A percentile compares a stretch with the other conserved stretches of the same genome.
phyloP scores from a whole-genome alignment of 176 grass and related monocot genomes.

The bread wheat (Triticum aestivum) region IWGSC_CS_RefSeq_v2.1 NC_057812.1:430054938-430055437 shows the following conservation, averaged over 20 bases:
- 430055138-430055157: slow-evolving; percentile 67
- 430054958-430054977: slow-evolving; percentile 85
- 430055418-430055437: no score
- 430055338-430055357: background rate
- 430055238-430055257: background rate
- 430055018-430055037: slow-evolving; percentile 41
- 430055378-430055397: background rate
- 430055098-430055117: slow-evolving; percentile 66
- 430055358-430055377: background rate
- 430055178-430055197: slow-evolving; percentile 32
- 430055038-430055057: slow-evolving; percentile 11
- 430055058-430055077: slow-evolving; percentile 43
- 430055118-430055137: slow-evolving; percentile 70
- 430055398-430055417: no score
- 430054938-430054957: slow-evolving; percentile 74
- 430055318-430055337: background rate
- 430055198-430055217: slow-evolving; percentile 52
- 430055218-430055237: slow-evolving; percentile 30
- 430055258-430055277: background rate
- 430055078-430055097: slow-evolving; percentile 55
- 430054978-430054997: slow-evolving; percentile 90
- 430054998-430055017: slow-evolving; percentile 56
- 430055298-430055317: slow-evolving; percentile 4
- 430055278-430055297: background rate
- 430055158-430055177: slow-evolving; percentile 55